Percentiles rank a stretch among this genome's conserved stretches.
phyloP scores from a whole-genome alignment of 2,329 filamentous ascomycete genomes.

The Dactylellina haptotyla region DNA sequence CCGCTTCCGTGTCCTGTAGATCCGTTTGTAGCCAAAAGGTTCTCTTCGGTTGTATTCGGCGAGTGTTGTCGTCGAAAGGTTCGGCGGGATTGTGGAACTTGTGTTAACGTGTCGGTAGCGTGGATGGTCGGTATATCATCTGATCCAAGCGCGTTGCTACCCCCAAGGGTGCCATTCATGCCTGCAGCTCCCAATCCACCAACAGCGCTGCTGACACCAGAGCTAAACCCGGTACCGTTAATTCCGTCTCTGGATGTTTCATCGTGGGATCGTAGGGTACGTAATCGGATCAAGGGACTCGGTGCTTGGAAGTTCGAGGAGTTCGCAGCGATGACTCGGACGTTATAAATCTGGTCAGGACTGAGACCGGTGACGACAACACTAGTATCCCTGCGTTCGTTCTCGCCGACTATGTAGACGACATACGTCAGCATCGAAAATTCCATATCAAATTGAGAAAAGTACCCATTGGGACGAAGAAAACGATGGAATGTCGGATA shows the following conservation, averaged over 20 bases:
- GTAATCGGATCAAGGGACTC: slow-evolving; percentile 83
- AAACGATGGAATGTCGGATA: slow-evolving; percentile 12
- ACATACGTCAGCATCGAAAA: slow-evolving; percentile 17
- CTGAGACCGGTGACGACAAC: slow-evolving; percentile 89
- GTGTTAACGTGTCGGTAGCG: slow-evolving; percentile 46
- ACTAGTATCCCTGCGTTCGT: slow-evolving; percentile 78
- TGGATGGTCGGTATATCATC: slow-evolving; percentile 57
- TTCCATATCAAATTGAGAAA: background rate
- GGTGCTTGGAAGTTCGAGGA: slow-evolving; percentile 91
- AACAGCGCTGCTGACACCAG: slow-evolving; percentile 46
- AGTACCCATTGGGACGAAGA: background rate
- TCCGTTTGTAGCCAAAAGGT: slow-evolving; percentile 41
- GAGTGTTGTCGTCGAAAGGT: slow-evolving; percentile 50
- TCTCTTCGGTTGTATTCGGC: slow-evolving; percentile 49
- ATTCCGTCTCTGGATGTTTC: slow-evolving; percentile 55
- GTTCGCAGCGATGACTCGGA: slow-evolving; percentile 90
- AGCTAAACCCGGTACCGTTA: slow-evolving; percentile 59
- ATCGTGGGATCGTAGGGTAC: slow-evolving; percentile 73
- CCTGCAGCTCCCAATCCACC: slow-evolving; percentile 15
- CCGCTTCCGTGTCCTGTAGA: slow-evolving; percentile 6
- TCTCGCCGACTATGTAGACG: slow-evolving; percentile 74
- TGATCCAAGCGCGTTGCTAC: slow-evolving; percentile 38
- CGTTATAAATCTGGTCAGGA: slow-evolving; percentile 89
- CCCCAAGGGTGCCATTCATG: slow-evolving; percentile 34
- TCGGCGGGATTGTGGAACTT: slow-evolving; percentile 37